Base-by-base conservation (phyloP, 306 rosid genomes). In the Nissolia schottii region DNA sequence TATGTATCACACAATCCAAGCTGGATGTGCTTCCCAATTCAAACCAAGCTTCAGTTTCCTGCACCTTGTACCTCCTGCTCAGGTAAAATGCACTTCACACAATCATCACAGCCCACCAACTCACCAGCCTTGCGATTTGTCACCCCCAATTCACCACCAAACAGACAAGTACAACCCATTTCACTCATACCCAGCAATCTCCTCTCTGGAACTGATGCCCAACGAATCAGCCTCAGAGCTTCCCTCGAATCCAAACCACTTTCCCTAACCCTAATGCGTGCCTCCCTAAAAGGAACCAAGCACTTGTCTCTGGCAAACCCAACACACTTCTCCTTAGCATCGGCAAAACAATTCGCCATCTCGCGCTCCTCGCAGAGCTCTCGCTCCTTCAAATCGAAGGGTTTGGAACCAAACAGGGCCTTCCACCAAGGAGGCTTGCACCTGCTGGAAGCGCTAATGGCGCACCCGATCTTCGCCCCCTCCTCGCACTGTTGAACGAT, bases 391-490 rank as follows among this genome's bases (percentile, higher is more conserved):
- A 87, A 16, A 71, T 86, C 91, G 16, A 70, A 46, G 5, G 50
- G 77, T 38, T 76, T 84, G 55, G 41, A 73, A 22, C 85, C 87
- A 2, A 71, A 24, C 76, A 91, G 38, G 50, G 53, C 50, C 51
- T 78, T 83, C 98, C 97, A 91, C 95, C 98, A 91, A 3, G 91
- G 90, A 35, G 91, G 92, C 84, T 84, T 82, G 14, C 86, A 82
- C 11, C n/a, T 69, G 48, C 67, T 69, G 23, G 86, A 82, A 50
- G 86, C 78, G 67, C 65, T 70, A 9, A 82, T 72, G 6, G 86
- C 81, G 43, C 86, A 82, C 12, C 86, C 86, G 22, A 82, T 74
- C 84, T 96, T 83, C 5, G 95, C 92, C 5, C 95, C 96, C 29
- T 79, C 83, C 71, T 77, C 86, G 73, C 98, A 94, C 84, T 89